Base-by-base conservation (phyloP, 495 filamentous ascomycete species). In the Daldinia concentrica region DNA sequence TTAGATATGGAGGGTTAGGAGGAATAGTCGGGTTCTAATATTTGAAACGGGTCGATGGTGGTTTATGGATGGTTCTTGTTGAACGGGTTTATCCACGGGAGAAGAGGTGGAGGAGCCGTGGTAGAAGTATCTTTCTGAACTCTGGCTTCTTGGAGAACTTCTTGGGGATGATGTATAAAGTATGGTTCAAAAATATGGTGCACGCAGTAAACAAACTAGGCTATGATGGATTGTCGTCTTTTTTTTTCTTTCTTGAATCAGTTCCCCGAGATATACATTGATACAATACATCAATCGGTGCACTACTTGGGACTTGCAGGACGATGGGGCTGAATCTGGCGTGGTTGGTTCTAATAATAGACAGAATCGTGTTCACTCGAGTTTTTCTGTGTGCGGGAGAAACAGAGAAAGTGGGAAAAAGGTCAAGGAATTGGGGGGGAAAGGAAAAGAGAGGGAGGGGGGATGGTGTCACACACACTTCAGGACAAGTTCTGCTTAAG, bases 331-430 rank as follows among this genome's bases (percentile, higher is more conserved):
- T 79, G 78, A 79, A 80, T 74, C 76, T 76, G 78, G 78, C 76
- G 75, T 79, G 76, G 78, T 72, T 75, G 79, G 74, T 83, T 78
- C 81, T 82, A 83, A 82, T 80, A 79, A 82, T 83, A 83, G 81
- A 82, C 59, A 69, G 76, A 69, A 77, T 76, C 73, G 77, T 78
- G 79, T 76, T 78, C 72, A 77, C 68, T 75, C 66, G 65, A 74
- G 63, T 72, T 77, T 70, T 66, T 66, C 67, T 71, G 71, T 71
- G 67, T 64, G 61, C 71, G 71, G 71, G 64, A 72, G 71, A 66
- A 71, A 71, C 72, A 59, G 64, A 60, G 30, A 57, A 60, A 60
- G 36, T 39, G 27, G 37, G 63, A 71, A 70, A 70, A 64, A 66
- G 64, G 50, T 70, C 61, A 59, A 71, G 65, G 68, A 71, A 74